These are phyloP conservation scores for Tuber indicum DNA, from an alignment of 495 filamentous ascomycete genomes.

Conservation along the genomic window DNA sequence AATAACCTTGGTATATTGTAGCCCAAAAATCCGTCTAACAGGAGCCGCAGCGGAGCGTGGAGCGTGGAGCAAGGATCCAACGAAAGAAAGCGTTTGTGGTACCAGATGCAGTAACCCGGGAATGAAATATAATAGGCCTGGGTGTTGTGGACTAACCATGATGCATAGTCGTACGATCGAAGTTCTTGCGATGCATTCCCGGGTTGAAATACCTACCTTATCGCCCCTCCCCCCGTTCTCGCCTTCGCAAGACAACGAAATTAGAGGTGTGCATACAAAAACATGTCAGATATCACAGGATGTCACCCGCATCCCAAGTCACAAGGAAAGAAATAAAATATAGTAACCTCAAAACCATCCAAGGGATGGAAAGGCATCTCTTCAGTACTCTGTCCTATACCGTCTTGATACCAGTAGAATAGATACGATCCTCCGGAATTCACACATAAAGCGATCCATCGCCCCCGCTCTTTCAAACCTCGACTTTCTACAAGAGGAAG, in stretches of 20 bases:
- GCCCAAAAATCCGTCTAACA: not conserved
- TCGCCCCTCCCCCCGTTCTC: not conserved
- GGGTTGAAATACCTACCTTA: not conserved
- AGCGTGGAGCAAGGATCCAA: not conserved
- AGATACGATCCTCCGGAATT: not conserved
- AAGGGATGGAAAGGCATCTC: not conserved
- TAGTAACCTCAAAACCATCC: not conserved
- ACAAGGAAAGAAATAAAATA: not conserved
- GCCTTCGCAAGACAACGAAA: not conserved
- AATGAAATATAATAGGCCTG: too few species aligned
- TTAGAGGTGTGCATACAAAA: not conserved
- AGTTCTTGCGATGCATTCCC: not conserved
- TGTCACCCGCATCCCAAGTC: not conserved
- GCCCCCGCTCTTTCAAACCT: not conserved
- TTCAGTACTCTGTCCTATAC: not conserved
- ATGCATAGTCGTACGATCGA: not conserved
- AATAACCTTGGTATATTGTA: not conserved
- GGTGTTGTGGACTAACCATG: not conserved
- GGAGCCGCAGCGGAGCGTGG: not conserved
- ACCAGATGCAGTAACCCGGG: not conserved
- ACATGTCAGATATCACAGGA: not conserved
- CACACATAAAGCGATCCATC: not conserved
- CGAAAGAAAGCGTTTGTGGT: not conserved
- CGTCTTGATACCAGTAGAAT: not conserved
- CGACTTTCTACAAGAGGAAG: not conserved